Conservation (phyloP, 768 basidiomycete species). For the Butyriboletus loyo region DNA sequence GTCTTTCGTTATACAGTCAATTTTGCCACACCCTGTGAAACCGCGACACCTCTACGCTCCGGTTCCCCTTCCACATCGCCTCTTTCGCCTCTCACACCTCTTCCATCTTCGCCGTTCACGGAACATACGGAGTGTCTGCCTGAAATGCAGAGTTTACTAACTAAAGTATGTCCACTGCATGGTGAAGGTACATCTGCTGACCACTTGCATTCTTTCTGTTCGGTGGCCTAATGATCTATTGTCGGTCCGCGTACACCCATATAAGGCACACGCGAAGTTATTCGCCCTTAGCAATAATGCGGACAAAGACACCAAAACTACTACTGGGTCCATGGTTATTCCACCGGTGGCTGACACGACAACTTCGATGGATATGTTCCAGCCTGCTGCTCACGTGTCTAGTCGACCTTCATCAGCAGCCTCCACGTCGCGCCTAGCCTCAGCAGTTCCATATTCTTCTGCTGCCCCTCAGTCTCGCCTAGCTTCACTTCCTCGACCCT, state of each 20-base stretch:
- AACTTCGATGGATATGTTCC: background rate
- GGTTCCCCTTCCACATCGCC: slow-evolving; percentile 14
- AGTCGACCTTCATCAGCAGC: background rate
- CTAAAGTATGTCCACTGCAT: slow-evolving; percentile 17
- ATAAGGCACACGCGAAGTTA: slow-evolving; percentile 2
- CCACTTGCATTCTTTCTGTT: background rate
- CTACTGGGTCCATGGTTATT: background rate
- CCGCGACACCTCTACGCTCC: slow-evolving; percentile 1
- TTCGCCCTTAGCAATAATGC: background rate
- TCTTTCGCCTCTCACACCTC: slow-evolving; percentile 49
- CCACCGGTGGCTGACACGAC: background rate
- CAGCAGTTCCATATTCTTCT: background rate
- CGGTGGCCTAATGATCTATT: background rate
- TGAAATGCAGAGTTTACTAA: slow-evolving; percentile 9
- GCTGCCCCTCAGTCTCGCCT: slow-evolving; percentile 1
- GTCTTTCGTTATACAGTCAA: slow-evolving; percentile 26
- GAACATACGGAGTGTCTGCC: slow-evolving; percentile 3
- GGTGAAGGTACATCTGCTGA: background rate
- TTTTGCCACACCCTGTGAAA: slow-evolving; percentile 25
- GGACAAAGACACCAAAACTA: background rate
- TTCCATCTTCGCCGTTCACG: slow-evolving; percentile 44
- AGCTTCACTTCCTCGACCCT: background rate
- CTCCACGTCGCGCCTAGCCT: background rate
- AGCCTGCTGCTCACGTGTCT: background rate
- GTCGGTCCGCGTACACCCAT: background rate